Conservation (phyloP, 352 stramenopile genomes). For the Halophytophthora batemanensis region DNA sequence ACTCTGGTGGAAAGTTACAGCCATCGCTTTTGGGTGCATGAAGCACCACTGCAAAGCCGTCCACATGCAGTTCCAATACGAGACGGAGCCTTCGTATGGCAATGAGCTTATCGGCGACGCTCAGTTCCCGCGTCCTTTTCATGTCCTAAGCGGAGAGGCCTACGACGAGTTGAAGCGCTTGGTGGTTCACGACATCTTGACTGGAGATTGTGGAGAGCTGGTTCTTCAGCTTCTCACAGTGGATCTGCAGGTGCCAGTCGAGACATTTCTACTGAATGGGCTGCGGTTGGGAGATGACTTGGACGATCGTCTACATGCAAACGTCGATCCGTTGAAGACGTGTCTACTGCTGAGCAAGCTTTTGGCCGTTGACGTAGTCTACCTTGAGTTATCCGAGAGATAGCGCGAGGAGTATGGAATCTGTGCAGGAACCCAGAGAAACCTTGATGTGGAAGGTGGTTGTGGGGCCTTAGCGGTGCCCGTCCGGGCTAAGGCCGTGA, state of each 20-base stretch:
- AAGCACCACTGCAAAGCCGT: background rate
- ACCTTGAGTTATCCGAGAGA: constrained; percentile 56
- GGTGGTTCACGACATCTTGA: background rate
- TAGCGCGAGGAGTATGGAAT: constrained; percentile 64
- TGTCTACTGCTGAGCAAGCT: constrained; percentile 37
- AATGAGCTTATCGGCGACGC: background rate
- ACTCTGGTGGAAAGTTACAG: background rate
- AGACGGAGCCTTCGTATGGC: background rate
- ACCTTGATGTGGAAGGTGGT: background rate
- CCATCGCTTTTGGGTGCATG: background rate
- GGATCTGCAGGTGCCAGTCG: background rate
- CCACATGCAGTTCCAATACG: background rate
- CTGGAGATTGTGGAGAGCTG: background rate
- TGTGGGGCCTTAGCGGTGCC: constrained; percentile 42
- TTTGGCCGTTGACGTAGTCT: constrained; percentile 44
- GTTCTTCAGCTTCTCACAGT: background rate
- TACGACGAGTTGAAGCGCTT: background rate
- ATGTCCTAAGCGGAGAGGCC: background rate
- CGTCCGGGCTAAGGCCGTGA: constrained; percentile 60
- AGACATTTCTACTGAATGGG: background rate
- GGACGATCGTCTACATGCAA: constrained; percentile 19
- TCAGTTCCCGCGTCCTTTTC: background rate
- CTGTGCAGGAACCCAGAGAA: background rate
- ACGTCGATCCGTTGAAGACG: constrained; percentile 14
- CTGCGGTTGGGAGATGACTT: background rate